Conservation (phyloP, 2,329 filamentous ascomycete genomes). For the Scolecobasidium constrictum region DNA sequence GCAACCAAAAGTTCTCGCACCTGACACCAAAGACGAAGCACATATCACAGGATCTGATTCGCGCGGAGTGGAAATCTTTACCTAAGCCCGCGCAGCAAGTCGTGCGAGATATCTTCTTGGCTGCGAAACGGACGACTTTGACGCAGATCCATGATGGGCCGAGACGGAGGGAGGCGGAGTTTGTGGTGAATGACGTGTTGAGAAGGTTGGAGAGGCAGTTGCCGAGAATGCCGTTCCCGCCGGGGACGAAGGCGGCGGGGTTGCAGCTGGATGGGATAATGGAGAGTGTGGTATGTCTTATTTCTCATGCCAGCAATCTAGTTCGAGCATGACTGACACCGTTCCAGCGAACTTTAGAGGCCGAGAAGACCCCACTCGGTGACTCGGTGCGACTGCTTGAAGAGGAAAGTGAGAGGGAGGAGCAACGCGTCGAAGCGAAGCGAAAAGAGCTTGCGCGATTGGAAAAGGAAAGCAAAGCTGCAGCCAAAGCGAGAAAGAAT, state of each 20-base stretch:
- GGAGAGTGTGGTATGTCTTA: conserved; percentile 37
- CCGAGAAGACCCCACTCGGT: conserved; percentile 48
- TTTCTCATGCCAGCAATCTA: conserved; percentile 1
- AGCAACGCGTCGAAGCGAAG: conserved; percentile 45
- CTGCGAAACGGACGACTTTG: conserved; percentile 52
- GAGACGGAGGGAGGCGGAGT: conserved; percentile 41
- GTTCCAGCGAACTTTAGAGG: conserved; percentile 36
- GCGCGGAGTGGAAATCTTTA: conserved; percentile 42
- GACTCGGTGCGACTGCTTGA: conserved; percentile 53
- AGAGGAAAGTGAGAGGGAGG: conserved; percentile 46
- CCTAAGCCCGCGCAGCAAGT: conserved; percentile 43
- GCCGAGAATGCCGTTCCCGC: conserved; percentile 54
- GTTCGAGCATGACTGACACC: conserved; percentile 2
- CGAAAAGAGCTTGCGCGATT: conserved; percentile 41
- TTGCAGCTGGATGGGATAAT: conserved; percentile 57
- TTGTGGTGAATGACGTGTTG: conserved; percentile 45
- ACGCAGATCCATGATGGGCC: conserved; percentile 39
- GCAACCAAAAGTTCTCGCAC: conserved; percentile 10
- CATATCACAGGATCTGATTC: conserved; percentile 25
- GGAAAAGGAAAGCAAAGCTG: conserved; percentile 45
- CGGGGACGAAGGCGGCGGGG: conserved; percentile 37
- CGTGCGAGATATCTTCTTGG: conserved; percentile 44
- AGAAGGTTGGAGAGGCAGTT: conserved; percentile 48
- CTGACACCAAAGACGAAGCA: conserved; percentile 23
- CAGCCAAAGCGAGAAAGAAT: conserved; percentile 44